phyloP scores from a whole-genome alignment of 2,329 filamentous ascomycete genomes.

The Podosphaera leucotricha region DNA sequence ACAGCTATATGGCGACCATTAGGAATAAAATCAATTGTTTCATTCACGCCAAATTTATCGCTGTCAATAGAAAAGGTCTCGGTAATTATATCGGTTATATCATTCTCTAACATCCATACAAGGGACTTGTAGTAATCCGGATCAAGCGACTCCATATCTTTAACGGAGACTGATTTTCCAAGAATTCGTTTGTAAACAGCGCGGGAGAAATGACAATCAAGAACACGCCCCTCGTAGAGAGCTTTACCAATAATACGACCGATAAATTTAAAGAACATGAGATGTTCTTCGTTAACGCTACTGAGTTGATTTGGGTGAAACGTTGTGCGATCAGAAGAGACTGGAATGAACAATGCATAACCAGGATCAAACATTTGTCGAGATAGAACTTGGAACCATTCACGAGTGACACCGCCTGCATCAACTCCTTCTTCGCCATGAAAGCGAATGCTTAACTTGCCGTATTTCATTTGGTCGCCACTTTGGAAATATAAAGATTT shows the following conservation, averaged over 20 bases:
- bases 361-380: conserved; percentile 98
- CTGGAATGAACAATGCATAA: conserved; percentile 87
- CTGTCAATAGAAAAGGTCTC: conserved; percentile 91
- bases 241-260: conserved; percentile 96
- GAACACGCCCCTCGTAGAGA: conserved; percentile 79
- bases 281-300: conserved; percentile 80
- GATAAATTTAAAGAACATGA: conserved; percentile 99
- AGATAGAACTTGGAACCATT: conserved; percentile 97
- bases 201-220: conserved; percentile 97
- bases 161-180: conserved; percentile 83
- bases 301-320: conserved; percentile 96
- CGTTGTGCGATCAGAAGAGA: conserved; percentile 89
- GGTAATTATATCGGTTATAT: conserved; percentile 92
- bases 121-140: conserved; percentile 98
- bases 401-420: conserved; percentile 85
- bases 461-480: conserved; percentile 95
- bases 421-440: conserved; percentile 94
- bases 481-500: conserved; percentile 94
- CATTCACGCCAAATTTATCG: conserved; percentile 77
- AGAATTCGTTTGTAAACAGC: conserved; percentile 97
- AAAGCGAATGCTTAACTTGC: conserved; percentile 94
- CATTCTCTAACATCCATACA: conserved; percentile 95
- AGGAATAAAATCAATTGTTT: conserved; percentile 64
- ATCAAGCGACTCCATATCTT: conserved; percentile 98
- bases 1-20: conserved; percentile 82